Evolutionary conservation across 129 eudicot species (phyloP), one percentile per base, ranked within the genome.

Genomic region (Lonicera japonica): DNA sequence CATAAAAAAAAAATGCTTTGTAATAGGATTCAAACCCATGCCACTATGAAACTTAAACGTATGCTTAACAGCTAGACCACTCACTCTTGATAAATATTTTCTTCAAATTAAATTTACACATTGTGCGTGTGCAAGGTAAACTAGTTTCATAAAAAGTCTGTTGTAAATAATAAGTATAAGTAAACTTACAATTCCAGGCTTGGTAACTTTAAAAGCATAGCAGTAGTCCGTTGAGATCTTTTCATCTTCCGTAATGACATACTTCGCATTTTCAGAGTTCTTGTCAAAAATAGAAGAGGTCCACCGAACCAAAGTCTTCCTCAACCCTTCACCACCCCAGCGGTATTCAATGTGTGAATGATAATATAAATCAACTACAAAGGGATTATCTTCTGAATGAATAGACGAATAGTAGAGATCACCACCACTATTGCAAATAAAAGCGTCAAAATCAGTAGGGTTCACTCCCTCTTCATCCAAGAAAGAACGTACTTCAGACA

Each of bases 291-390:
- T 19, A 50, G 94, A 74, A 65, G 85, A 61, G 17, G 95, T 92
- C 99, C 96, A 94, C 8, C 99, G 78, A 8, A 81, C 86, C 79
- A 94, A 66, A 70, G 99, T 88, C 82, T 86, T 88, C 79, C 95
- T 85, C 58, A 94, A 78, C 68, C 99, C 96, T 85, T 94, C 99
- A 50, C 99, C 96, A 14, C 99, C 99, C 99, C 99, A 94, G 21
- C 96, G 83, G 59, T 94, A 88, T 67, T 94, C 99, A 41, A 94
- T 94, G 56, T 94, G 99, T 8, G 96, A 88, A 72, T 85, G 96
- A 56, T 94, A 94, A 70, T 88, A 90, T 46, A 86, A 71, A 75
- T 94, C 99, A 68, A 79, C 84, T 17, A 94, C 95, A 69, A 88
- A 85, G 0, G 87, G 88, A 68, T 77, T 81, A 56, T 88, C 92